Evolutionary conservation across 805 yeast species (phyloP).

Genomic region (Candida ficus): DNA sequence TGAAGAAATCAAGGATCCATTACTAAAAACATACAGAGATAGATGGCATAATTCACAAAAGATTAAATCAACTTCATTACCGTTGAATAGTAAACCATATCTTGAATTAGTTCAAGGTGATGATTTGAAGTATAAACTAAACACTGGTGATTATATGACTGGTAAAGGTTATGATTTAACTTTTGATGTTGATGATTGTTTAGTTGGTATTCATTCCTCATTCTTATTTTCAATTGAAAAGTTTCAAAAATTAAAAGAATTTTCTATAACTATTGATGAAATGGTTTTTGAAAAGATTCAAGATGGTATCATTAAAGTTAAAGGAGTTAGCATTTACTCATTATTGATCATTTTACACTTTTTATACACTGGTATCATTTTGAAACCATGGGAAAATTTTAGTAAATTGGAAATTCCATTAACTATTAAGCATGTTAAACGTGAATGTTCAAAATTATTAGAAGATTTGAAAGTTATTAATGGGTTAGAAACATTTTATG

Average conservation of each 20-base stretch:
- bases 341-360: slow-evolving; percentile 40
- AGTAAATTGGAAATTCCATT: slow-evolving; percentile 14
- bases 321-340: slow-evolving; percentile 16
- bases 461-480: slow-evolving; percentile 12
- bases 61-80: slow-evolving; percentile 13
- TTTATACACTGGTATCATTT: slow-evolving; percentile 42
- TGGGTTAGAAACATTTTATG: slow-evolving; percentile 9
- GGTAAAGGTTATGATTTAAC: slow-evolving; percentile 33
- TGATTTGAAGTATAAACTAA: slow-evolving; percentile 8
- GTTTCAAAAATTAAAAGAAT: slow-evolving; percentile 1
- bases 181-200: slow-evolving; percentile 26
- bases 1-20: slow-evolving; percentile 12
- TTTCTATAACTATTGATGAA: slow-evolving; percentile 14
- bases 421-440: slow-evolving; percentile 5
- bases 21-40: slow-evolving; percentile 9
- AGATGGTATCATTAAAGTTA: slow-evolving; percentile 21
- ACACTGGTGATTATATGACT: slow-evolving; percentile 9
- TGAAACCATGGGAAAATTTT: slow-evolving; percentile 43
- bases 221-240: slow-evolving; percentile 25
- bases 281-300: slow-evolving; percentile 8
- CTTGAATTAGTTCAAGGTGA: not conserved
- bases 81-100: slow-evolving; percentile 4
- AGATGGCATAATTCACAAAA: slow-evolving; percentile 22
- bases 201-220: slow-evolving; percentile 33
- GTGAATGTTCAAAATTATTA: slow-evolving; percentile 9